phyloP scores from a whole-genome alignment of 1,284 basidiomycete genomes.

The Rhodotorula sp. region DNA sequence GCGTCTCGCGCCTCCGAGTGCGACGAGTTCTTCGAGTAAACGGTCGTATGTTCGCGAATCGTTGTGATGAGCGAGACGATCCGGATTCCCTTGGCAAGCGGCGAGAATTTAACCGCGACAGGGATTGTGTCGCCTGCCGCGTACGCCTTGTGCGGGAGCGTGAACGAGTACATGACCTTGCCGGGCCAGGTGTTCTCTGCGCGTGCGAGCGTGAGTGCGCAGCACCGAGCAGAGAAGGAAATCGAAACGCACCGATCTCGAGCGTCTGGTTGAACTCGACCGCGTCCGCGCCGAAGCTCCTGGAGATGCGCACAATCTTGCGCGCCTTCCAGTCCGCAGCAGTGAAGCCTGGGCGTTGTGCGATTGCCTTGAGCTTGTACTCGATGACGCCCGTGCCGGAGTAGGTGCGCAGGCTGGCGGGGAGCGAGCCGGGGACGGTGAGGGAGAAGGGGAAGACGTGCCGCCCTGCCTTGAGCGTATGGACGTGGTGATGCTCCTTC shows the following conservation, averaged over 20 bases:
- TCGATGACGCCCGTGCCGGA: slow-evolving; percentile 64
- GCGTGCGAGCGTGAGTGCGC: too few relatives aligned
- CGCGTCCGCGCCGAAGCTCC: slow-evolving; percentile 75
- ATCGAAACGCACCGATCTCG: slow-evolving; percentile 57
- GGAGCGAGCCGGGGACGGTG: slow-evolving; percentile 75
- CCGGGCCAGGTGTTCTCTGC: slow-evolving; percentile 91
- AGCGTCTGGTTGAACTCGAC: slow-evolving; percentile 93
- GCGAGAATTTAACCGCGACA: slow-evolving; percentile 80
- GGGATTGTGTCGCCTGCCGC: slow-evolving; percentile 81
- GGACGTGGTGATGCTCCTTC: slow-evolving; percentile 71
- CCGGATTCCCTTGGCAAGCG: slow-evolving; percentile 77
- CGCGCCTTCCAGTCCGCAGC: slow-evolving; percentile 67
- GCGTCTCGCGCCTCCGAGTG: slow-evolving; percentile 69
- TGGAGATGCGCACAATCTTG: slow-evolving; percentile 66
- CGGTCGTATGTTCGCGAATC: slow-evolving; percentile 69
- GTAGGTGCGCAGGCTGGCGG: slow-evolving; percentile 69
- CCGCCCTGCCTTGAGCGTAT: slow-evolving; percentile 81
- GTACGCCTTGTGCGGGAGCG: slow-evolving; percentile 83
- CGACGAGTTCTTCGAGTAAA: slow-evolving; percentile 63
- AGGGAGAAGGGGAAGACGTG: slow-evolving; percentile 89
- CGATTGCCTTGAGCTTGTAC: slow-evolving; percentile 85
- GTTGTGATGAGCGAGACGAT: slow-evolving; percentile 69
- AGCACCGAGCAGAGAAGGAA: background rate
- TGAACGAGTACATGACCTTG: slow-evolving; percentile 58
- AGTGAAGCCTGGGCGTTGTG: slow-evolving; percentile 66